Base-by-base conservation (phyloP, 805 yeast species). In the Metschnikowia gelsemii region DNA sequence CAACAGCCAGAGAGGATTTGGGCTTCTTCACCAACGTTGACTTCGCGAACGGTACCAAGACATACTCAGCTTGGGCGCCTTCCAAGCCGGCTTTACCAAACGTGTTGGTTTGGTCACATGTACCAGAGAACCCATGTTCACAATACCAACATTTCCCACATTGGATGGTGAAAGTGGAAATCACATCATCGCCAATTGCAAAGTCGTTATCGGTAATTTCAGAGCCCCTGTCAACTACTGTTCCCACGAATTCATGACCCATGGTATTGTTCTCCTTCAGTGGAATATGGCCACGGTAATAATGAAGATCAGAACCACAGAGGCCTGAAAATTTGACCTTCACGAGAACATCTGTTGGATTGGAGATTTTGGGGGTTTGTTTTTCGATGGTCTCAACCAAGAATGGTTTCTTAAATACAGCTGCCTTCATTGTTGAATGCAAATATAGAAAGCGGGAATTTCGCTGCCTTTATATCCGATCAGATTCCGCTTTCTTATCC, bases 31-130 rank as follows among this genome's bases (percentile, higher is more conserved):
- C 64, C 51, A 80, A 57, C 1, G 80, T 74, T 9, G 72, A 62
- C 32, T 70, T 75, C 3, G 84, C 84, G 45, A 61, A 66, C 7
- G 85, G 84, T n/a, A 79, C 72, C 19, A 78, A 55, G 12, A 78
- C 78, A 49, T 71, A 79, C 54, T 80, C 82, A 1, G 84, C 83
- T 51, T 80, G 84, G 1, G 78, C 83, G 1, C 84, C 85, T 45
- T 78, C 75, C 14, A 79, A 59, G 0, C 75, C 77, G 23, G 70
- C 58, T 33, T 80, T 76, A 2, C 85, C 85, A 58, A 79, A 79
- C 11, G 81, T 79, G 52, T 68, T 73, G 34, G 80, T 72, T 18
- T 65, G 61, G 20, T 68, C 72, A 57, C 86, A 80, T 35, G 75
- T 74, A 2, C 81, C 78, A 8, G 80, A 68, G 40, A 70, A 63